Conservation (phyloP, 2,329 filamentous ascomycete genomes). For the Diaporthe nobilis region DNA sequence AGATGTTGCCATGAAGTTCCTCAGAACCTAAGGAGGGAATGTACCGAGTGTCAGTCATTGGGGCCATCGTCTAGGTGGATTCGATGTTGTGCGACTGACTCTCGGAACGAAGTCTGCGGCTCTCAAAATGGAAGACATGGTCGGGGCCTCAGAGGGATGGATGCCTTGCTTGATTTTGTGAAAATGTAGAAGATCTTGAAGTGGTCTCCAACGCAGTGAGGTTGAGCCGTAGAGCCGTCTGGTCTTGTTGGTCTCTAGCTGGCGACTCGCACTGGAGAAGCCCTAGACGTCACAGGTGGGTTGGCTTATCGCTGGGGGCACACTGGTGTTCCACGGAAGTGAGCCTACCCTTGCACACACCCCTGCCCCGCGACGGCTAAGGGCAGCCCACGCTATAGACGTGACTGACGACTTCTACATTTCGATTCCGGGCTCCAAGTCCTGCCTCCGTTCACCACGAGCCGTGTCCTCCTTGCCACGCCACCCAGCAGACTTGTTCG, state of each 20-base stretch:
- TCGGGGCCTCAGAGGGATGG: slow-evolving; percentile 20
- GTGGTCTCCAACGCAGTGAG: not conserved
- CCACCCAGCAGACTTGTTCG: slow-evolving; percentile 25
- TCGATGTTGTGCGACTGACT: slow-evolving; percentile 22
- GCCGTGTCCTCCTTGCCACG: slow-evolving; percentile 21
- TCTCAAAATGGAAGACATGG: slow-evolving; percentile 22
- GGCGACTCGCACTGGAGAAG: not conserved
- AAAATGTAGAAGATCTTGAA: not conserved
- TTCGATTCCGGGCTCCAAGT: not conserved
- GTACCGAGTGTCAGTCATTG: not conserved
- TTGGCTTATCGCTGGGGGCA: slow-evolving; percentile 2
- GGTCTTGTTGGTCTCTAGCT: not conserved
- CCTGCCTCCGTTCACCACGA: not conserved
- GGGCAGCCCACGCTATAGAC: not conserved
- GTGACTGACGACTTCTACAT: not conserved
- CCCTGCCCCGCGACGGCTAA: not conserved
- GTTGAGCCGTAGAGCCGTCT: not conserved
- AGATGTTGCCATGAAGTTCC: slow-evolving; percentile 87
- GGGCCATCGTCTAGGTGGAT: not conserved
- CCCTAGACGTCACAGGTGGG: slow-evolving; percentile 17
- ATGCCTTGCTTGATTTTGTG: slow-evolving; percentile 2
- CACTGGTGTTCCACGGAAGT: not conserved
- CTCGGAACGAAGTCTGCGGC: slow-evolving; percentile 21
- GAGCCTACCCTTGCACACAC: not conserved
- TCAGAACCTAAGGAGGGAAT: slow-evolving; percentile 74